Evolutionary conservation across 768 basidiomycete genomes (phyloP), one percentile per base, ranked within the genome.

Genomic region (Mrakia gelida): DNA sequence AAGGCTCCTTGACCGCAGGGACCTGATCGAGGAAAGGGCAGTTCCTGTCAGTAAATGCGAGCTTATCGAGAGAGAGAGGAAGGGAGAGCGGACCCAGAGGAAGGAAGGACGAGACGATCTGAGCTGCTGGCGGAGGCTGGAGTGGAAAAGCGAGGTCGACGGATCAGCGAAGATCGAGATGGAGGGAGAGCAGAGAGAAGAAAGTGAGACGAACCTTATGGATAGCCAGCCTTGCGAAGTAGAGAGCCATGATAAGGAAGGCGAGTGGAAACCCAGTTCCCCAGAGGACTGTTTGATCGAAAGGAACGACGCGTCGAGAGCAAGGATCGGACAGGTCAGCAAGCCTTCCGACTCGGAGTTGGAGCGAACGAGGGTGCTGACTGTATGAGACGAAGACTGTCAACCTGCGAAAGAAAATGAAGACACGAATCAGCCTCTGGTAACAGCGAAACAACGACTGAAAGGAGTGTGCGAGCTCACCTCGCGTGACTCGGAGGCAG

Each of bases 1-100:
- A 82, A 83, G 6, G 79, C 90, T 15, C 89, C 87, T 81, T 92
- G 91, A 32, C 89, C 91, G 74, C 88, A 88, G 0, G 92, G 91
- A 4, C 59, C 59, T 59, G 59, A 3, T 9, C 9, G 59, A 59
- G 26, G n/a, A 1, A 3, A 59, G 26, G 7, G 0, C 1, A 10
- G 28, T 13, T n/a, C 2, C 26, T 16, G 21, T 21, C 54, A 56
- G 18, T 59, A 10, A 15, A 10, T 9, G 26, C n/a, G 26, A 26
- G 11, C 23, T 23, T 54, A 11, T 54, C 13, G 28, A 23, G 10
- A 15, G 59, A 18, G 26, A 28, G 26, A n/a, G 6, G 6, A 16
- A 15, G 15, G 15, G 7, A 52, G 49, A 52, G 15, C 49, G 18
- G 1, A 59, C 92, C 92, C 2, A 92, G 83, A 0, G 91, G 91